Conservation (phyloP, 352 stramenopile species). For the Phytophthora agathidicida region DNA sequence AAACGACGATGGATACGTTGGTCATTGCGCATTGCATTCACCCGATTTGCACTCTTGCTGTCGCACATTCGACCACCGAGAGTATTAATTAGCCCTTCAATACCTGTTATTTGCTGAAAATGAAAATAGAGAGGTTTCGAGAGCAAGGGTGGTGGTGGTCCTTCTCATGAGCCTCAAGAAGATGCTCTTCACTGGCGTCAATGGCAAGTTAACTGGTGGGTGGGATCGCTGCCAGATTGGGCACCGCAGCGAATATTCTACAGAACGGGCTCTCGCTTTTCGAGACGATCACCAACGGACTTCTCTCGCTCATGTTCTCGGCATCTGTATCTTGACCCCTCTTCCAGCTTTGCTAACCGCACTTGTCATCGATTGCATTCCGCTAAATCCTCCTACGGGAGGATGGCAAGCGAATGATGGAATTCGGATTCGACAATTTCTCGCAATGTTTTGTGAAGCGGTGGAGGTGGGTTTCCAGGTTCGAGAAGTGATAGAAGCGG, state of each 20-base stretch:
- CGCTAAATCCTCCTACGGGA: constrained; percentile 12
- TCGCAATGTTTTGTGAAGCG: constrained; percentile 10
- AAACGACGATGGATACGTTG: constrained; percentile 1
- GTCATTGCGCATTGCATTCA: constrained; percentile 7
- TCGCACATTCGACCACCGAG: constrained; percentile 4
- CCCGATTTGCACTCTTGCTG: background rate
- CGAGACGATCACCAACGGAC: constrained; percentile 9
- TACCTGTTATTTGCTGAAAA: constrained; percentile 5
- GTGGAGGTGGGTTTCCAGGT: constrained; percentile 14
- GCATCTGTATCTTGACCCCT: constrained; percentile 2
- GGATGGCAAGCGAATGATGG: constrained; percentile 23
- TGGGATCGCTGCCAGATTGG: constrained; percentile 20
- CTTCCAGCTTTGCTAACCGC: constrained; percentile 14
- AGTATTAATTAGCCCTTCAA: too few species aligned
- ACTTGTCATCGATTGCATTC: constrained; percentile 23
- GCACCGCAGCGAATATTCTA: constrained; percentile 10
- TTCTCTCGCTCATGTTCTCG: background rate
- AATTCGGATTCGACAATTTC: constrained; percentile 17
- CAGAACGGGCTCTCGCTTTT: constrained; percentile 10
- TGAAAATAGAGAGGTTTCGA: background rate
- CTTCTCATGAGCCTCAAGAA: too few species aligned
- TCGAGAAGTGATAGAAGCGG: constrained; percentile 1
- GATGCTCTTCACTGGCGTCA: background rate
- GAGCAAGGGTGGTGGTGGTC: too few species aligned
- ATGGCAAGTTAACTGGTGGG: background rate